Conservation (phyloP, 1,284 basidiomycete species). For the Dichomitus squalens region DNA sequence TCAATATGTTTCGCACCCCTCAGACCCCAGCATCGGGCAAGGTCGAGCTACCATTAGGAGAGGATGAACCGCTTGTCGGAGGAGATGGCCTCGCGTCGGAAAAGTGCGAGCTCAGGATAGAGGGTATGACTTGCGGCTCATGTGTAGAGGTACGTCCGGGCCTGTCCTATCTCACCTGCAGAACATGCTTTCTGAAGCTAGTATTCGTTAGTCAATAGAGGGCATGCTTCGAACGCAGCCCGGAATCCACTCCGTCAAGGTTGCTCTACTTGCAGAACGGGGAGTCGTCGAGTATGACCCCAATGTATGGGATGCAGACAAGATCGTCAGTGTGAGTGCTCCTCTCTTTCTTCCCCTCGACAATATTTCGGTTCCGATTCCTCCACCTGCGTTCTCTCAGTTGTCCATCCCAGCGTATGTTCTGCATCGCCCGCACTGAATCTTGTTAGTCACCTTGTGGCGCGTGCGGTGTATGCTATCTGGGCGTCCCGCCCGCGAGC, state of each 20-base stretch:
- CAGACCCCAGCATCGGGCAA: constrained; percentile 25
- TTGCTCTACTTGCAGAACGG: constrained; percentile 93
- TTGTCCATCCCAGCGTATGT: no score
- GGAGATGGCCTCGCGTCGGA: constrained; percentile 32
- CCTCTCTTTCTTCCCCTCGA: constrained; percentile 9
- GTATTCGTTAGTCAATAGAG: constrained; percentile 80
- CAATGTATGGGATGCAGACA: constrained; percentile 76
- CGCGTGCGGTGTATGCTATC: neutral
- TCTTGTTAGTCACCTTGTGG: neutral
- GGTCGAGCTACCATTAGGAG: constrained; percentile 32
- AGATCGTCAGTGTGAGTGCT: constrained; percentile 68
- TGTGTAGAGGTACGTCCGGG: constrained; percentile 86
- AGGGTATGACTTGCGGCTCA: constrained; percentile 91
- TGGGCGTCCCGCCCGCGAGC: neutral
- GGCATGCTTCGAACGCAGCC: constrained; percentile 81
- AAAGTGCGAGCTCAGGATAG: constrained; percentile 75
- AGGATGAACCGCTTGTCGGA: constrained; percentile 40
- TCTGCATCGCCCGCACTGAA: neutral
- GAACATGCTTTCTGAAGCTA: neutral
- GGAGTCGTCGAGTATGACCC: constrained; percentile 91
- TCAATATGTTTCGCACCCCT: constrained; percentile 23
- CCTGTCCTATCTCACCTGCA: neutral
- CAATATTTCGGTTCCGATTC: neutral
- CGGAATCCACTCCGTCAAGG: constrained; percentile 88
- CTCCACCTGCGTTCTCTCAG: neutral